A percentile compares a stretch with the other conserved stretches of the same genome.
Conservation (phyloP, 2,329 filamentous ascomycete genomes). For the Gaeumannomyces sp. region DNA sequence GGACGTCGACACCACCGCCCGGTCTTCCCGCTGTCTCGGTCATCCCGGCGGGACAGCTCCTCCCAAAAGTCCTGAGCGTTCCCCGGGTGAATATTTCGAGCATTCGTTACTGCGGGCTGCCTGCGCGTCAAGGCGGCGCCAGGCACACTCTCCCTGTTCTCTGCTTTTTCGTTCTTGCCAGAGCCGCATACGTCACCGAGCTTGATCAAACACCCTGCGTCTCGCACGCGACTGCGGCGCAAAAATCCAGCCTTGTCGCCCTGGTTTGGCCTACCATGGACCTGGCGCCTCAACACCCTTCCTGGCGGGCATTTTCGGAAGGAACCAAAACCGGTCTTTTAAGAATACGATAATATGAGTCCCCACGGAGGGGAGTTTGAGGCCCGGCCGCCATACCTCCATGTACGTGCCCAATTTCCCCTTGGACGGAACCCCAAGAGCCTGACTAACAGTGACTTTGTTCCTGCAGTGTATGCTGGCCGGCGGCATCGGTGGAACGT, state of each 20-base stretch:
- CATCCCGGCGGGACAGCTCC: background rate
- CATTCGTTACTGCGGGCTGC: background rate
- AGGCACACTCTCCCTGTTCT: background rate
- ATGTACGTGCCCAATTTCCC: conserved; percentile 37
- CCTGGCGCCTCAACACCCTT: background rate
- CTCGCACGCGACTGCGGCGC: background rate
- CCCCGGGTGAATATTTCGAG: background rate
- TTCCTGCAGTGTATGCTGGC: conserved; percentile 78
- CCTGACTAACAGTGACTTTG: conserved; percentile 10
- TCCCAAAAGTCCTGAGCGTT: background rate
- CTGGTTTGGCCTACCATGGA: conserved; percentile 7
- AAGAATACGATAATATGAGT: conserved; percentile 28
- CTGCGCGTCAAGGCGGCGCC: background rate
- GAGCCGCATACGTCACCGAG: background rate
- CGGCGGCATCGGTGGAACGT: conserved; percentile 85
- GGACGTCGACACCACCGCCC: conserved; percentile 5
- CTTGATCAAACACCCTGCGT: background rate
- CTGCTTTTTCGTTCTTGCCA: background rate
- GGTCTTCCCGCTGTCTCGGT: background rate
- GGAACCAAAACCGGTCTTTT: conserved; percentile 11
- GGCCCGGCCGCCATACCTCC: conserved; percentile 54
- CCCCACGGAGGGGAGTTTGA: conserved; percentile 42
- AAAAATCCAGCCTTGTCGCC: background rate
- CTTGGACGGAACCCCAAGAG: background rate
- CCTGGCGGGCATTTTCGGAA: conserved; percentile 17